Base-by-base conservation (phyloP, 2,329 filamentous ascomycete species). In the Arthrobotrys musiformis region DNA sequence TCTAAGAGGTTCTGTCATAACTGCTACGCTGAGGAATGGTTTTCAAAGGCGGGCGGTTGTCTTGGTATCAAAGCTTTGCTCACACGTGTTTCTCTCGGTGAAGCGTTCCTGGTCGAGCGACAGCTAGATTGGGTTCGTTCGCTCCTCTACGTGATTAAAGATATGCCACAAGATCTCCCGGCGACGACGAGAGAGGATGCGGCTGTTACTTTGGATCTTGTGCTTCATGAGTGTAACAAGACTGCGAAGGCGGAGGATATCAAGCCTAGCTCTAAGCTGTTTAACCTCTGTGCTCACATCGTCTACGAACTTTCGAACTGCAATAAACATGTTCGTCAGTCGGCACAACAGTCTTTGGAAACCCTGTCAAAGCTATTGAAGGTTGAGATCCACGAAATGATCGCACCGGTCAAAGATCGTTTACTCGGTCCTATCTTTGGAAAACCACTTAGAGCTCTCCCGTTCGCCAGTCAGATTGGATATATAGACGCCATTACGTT, bases 401-500 rank as follows among this genome's bases (percentile, higher is more conserved):
- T 99, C 42, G 90, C 92, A 79, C 94, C 94, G 0, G 93, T 97
- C 81, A 97, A 95, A 83, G 94, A 98, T 74, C 89, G 93, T 33
- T 88, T 98, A 37, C 86, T 98, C n/a, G 88, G 90, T 75, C 93
- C 94, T 0, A 97, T 99, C 56, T 99, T 95, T 85, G 92, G 93
- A 80, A 99, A 99, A 83, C 95, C 95, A 13, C 85, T 99, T 19
- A 89, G 95, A 78, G 96, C 95, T 0, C 86, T 99, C 78, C 95
- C 95, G 0, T 99, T 99, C 82, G 88, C 93, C 4, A 94, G 93
- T 1, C 96, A 99, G 84, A 99, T 99, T 80, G 96, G 95, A 2
- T 98, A 97, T 82, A 97, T 99, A 80, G 96, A 99, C 82, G 95
- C 95, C 0, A 93, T 99, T 82, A 97, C 93, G 0, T 99, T 96